Evolutionary conservation across 179 eudicot species (phyloP), one percentile per base, ranked within the genome.

Genomic region (Carnegiea gigantea): DNA sequence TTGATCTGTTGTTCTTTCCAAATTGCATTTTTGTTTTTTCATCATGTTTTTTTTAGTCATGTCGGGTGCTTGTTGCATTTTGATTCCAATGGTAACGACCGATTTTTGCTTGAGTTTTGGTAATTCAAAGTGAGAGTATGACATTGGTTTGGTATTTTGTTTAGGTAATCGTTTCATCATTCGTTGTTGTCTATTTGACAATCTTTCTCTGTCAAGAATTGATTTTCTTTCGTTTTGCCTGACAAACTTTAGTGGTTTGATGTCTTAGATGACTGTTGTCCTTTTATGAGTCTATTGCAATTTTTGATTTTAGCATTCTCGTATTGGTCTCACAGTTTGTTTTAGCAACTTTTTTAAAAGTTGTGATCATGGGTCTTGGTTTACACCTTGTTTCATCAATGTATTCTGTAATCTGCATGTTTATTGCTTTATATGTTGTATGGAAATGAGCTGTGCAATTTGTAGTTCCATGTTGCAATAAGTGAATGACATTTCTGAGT

Each of bases 21-120:
- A 44, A 1, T 57, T 67, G 44, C 0, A 70, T 43, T 23, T 23
- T 53, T 28, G 30, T 79, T 53, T 48, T 67, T 23, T 49, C n/a
- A n/a, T 17, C 68, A n/a, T 62, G 10, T 12, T 76, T 21, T 72
- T 70, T 2, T 49, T 6, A 46, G 51, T 51, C 38, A 13, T 78
- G 24, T 43, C 44, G 59, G 76, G 64, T 30, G n/a, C 70, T 65
- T 80, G 36, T 46, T 77, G 78, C 43, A 73, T 76, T 83, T n/a
- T n/a, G n/a, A n/a, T n/a, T n/a, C n/a, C n/a, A n/a, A n/a, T n/a
- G n/a, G n/a, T n/a, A n/a, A n/a, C n/a, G n/a, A n/a, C n/a, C n/a
- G n/a, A n/a, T n/a, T n/a, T n/a, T 17, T 76, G 36, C 43, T 40
- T 73, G 36, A 33, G n/a, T 68, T 73, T 26, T 36, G 78, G 44